A percentile compares a stretch with the other conserved stretches of the same genome.
Evolutionary conservation across 805 yeast genomes (phyloP).

Genomic region (Candida xiaguanensis): DNA sequence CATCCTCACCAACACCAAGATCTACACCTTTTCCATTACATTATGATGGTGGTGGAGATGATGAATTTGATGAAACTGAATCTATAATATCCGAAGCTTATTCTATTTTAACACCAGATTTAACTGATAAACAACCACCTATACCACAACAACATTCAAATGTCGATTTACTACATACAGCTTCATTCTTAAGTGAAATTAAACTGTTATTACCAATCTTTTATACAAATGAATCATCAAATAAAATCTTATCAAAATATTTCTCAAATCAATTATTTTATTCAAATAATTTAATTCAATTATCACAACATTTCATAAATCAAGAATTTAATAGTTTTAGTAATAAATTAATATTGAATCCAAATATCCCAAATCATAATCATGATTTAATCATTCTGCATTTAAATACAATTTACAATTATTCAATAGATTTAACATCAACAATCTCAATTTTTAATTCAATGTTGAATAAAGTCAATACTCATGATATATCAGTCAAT

Average conservation of each 20-base stretch:
- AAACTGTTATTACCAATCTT: constrained; percentile 3
- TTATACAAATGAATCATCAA: not conserved
- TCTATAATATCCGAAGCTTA: constrained; percentile 4
- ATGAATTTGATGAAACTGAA: constrained; percentile 6
- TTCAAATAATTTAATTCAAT: constrained; percentile 9
- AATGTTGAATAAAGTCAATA: constrained; percentile 6
- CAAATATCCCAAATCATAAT: constrained; percentile 1
- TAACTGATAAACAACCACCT: not conserved
- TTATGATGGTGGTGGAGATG: not conserved
- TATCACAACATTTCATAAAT: constrained; percentile 7
- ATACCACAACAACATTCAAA: not conserved
- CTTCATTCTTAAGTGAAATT: not conserved
- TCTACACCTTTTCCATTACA: constrained; percentile 4
- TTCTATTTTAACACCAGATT: constrained; percentile 4
- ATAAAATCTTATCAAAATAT: constrained; percentile 4
- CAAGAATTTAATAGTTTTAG: constrained; percentile 7
- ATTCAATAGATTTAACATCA: constrained; percentile 6
- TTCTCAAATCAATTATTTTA: constrained; percentile 11
- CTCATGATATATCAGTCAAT: constrained; percentile 1
- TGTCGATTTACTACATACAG: not conserved
- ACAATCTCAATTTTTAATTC: constrained; percentile 6
- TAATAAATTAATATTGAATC: constrained; percentile 6
- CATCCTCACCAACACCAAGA: constrained; percentile 4
- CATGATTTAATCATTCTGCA: constrained; percentile 4
- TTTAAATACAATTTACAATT: constrained; percentile 4